phyloP scores from a whole-genome alignment of 2,329 filamentous ascomycete genomes.

The Ilyonectria destructans region DNA sequence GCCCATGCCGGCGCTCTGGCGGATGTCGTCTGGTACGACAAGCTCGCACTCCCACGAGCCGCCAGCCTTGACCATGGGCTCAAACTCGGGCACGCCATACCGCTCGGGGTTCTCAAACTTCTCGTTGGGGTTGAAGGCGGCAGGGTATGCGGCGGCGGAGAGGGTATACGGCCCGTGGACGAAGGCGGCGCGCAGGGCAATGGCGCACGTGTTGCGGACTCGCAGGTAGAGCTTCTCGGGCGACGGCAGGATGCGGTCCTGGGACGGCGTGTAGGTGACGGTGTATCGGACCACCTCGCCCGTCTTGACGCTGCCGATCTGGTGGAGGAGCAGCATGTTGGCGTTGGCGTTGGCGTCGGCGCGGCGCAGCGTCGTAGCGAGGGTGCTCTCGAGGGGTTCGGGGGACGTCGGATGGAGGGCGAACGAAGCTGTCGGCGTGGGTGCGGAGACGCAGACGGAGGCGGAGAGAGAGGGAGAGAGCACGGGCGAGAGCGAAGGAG shows the following conservation, averaged over 20 bases:
- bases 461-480: conserved; percentile 15
- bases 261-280: conserved; percentile 90
- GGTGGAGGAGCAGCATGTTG: conserved; percentile 90
- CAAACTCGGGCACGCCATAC: conserved; percentile 90
- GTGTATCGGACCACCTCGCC: conserved; percentile 95
- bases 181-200: conserved; percentile 93
- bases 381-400: conserved; percentile 20
- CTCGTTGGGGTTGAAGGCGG: conserved; percentile 86
- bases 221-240: conserved; percentile 87
- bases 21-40: conserved; percentile 83
- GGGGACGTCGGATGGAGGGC: conserved; percentile 21
- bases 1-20: conserved; percentile 73
- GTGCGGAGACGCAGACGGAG: conserved; percentile 26
- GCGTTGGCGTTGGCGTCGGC: conserved; percentile 41
- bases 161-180: conserved; percentile 96
- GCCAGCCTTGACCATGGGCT: conserved; percentile 96
- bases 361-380: conserved; percentile 28
- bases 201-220: conserved; percentile 92
- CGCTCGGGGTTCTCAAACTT: conserved; percentile 80
- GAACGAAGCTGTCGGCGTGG: conserved; percentile 22
- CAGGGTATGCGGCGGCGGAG: conserved; percentile 88
- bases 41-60: conserved; percentile 88
- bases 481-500: conserved; percentile 20
- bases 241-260: conserved; percentile 91
- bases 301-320: conserved; percentile 92